Base-by-base conservation (phyloP, 352 stramenopile genomes). In the Phytopythium cucurbitacearum region DNA sequence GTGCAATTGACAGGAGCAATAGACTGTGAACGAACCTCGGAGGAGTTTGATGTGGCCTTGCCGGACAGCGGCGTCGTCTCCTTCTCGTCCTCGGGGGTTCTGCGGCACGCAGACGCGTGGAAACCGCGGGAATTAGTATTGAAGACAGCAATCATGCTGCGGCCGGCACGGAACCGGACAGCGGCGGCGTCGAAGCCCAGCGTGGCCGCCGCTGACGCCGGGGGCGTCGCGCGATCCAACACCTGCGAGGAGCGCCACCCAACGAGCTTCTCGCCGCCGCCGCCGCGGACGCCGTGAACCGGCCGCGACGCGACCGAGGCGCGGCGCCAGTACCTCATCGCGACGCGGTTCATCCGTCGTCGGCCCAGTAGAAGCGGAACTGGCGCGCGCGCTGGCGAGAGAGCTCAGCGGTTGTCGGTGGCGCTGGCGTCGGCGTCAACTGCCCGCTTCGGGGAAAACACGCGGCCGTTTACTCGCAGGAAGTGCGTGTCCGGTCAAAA, bases 31-130 rank as follows among this genome's bases (percentile, higher is more conserved):
- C 60, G 39, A 42, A 74, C 70, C 48, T 65, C 64, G n/a, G 53
- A 53, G 47, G 59, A 62, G 10, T 53, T 61, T 33, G 47, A 34
- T 3, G 40, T 10, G 8, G 60, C 51, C 38, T 38, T 39, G 15
- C 64, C 57, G n/a, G 57, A 75, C 13, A 82, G 71, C 11, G 68
- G 71, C 38, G 51, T 60, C 7, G 54, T 76, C 60, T 85, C 71
- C 15, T 64, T 59, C 35, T 53, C 54, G 49, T 77, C 57, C 47
- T 52, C 45, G n/a, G 36, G 37, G 15, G 42, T 53, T 10, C 37
- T 42, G 47, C 47, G 42, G 35, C 7, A 9, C 33, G 35, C 10
- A 46, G 8, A 33, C 3, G 34, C 47, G 37, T 15, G 47, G n/a
- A 9, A 13, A 49, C 38, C 28, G 7, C 43, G 28, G 36, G 21